These are phyloP conservation scores for Hypoxylon cercidicola DNA, from an alignment of 495 filamentous ascomycete genomes.

Conservation along the genomic window DNA sequence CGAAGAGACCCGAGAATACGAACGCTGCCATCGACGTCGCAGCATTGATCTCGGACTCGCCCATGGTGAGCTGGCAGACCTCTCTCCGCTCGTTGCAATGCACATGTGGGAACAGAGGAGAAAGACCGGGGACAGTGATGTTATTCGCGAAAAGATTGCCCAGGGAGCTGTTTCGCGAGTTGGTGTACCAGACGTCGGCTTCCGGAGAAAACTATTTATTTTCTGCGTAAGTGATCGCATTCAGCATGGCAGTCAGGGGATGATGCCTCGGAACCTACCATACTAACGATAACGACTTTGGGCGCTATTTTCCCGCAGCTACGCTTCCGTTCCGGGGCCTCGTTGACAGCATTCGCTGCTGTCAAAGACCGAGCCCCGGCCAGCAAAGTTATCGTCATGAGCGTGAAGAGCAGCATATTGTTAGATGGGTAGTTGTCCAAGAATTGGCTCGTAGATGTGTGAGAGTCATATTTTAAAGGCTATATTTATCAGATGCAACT, in stretches of 20 bases:
- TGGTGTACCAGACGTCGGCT: conserved; percentile 72
- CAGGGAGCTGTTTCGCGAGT: conserved; percentile 56
- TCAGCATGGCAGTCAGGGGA: neutral
- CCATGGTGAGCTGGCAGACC: conserved; percentile 70
- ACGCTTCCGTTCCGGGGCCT: neutral
- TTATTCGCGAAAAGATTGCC: conserved; percentile 69
- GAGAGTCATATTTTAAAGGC: too few relatives aligned
- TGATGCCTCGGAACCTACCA: conserved; percentile 56
- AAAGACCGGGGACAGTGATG: conserved; percentile 73
- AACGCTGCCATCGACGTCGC: conserved; percentile 70
- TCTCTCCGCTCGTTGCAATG: conserved; percentile 68
- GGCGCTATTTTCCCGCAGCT: conserved; percentile 59
- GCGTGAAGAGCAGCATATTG: conserved; percentile 9
- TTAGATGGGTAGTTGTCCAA: too few relatives aligned
- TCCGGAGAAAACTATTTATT: conserved; percentile 70
- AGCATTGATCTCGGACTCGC: conserved; percentile 76
- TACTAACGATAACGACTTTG: conserved; percentile 76
- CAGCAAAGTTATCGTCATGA: neutral
- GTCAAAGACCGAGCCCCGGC: conserved; percentile 2
- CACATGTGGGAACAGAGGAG: conserved; percentile 70
- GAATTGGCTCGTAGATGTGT: too few relatives aligned
- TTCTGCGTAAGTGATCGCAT: neutral
- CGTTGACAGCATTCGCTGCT: conserved; percentile 1
- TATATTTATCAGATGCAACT: too few relatives aligned
- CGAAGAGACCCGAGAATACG: conserved; percentile 68